These are phyloP conservation scores for Boletus tomentosulus DNA, from an alignment of 768 basidiomycete genomes.

Conservation along the genomic window DNA sequence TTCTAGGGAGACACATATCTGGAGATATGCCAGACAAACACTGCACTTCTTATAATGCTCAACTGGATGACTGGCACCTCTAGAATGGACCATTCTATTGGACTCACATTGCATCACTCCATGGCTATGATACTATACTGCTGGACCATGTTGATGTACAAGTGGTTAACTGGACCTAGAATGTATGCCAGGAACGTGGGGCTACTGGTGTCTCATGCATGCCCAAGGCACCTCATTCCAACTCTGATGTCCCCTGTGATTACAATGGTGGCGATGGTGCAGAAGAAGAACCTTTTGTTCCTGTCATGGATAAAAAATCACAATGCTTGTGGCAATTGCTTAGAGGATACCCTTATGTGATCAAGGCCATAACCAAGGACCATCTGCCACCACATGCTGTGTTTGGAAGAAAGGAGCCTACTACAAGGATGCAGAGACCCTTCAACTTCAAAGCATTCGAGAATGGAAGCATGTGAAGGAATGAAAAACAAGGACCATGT, in stretches of 20 bases:
- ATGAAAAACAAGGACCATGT: not conserved
- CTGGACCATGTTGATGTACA: not conserved
- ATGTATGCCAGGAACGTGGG: not conserved
- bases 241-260: not conserved
- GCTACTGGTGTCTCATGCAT: not conserved
- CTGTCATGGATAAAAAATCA: not conserved
- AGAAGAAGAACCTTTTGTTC: not conserved
- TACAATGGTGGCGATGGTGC: not conserved
- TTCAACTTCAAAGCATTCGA: not conserved
- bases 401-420: not conserved
- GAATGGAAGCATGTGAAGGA: not conserved
- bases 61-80: not conserved
- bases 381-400: not conserved
- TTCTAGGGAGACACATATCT: not conserved
- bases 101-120: not conserved
- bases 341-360: not conserved
- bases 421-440: not conserved
- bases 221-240: not conserved
- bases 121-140: not conserved
- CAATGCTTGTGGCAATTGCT: not conserved
- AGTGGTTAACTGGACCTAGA: not conserved
- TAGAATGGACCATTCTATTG: constrained; percentile 2
- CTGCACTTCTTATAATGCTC: not conserved
- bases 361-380: not conserved
- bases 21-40: not conserved